Evolutionary conservation across 2,329 filamentous ascomycete genomes (phyloP).

Genomic region (Stenocarpella maydis): DNA sequence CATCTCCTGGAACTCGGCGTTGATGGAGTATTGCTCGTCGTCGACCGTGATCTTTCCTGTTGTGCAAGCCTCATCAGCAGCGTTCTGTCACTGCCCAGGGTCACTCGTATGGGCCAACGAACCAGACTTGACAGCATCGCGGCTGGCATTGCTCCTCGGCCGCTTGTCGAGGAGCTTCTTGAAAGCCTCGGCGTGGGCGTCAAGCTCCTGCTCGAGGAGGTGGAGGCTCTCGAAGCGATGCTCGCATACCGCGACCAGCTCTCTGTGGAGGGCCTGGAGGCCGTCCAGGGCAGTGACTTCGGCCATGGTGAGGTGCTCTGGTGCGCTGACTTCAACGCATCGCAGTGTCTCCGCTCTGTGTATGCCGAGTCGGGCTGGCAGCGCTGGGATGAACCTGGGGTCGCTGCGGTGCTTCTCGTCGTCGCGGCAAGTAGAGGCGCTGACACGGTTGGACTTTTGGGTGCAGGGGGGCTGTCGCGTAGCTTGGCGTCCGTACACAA

Average conservation of each 20-base stretch:
- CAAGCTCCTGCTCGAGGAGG: slow-evolving; percentile 75
- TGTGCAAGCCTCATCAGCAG: slow-evolving; percentile 32
- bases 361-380: not conserved
- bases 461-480: slow-evolving; percentile 30
- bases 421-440: not conserved
- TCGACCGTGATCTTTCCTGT: slow-evolving; percentile 79
- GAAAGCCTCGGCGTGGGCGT: slow-evolving; percentile 72
- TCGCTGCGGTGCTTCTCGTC: slow-evolving; percentile 27
- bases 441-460: slow-evolving; percentile 27
- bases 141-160: slow-evolving; percentile 76
- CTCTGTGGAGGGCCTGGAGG: slow-evolving; percentile 85
- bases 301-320: slow-evolving; percentile 64
- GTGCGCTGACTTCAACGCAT: slow-evolving; percentile 29
- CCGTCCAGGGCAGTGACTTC: slow-evolving; percentile 76
- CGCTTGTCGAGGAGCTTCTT: slow-evolving; percentile 78
- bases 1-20: slow-evolving; percentile 86
- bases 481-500: slow-evolving; percentile 26
- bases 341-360: slow-evolving; percentile 13
- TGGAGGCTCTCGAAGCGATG: slow-evolving; percentile 68
- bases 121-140: slow-evolving; percentile 75
- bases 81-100: slow-evolving; percentile 32
- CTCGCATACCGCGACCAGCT: slow-evolving; percentile 80
- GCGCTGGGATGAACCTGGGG: slow-evolving; percentile 16
- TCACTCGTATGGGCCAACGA: slow-evolving; percentile 34
- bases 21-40: slow-evolving; percentile 80